These are phyloP conservation scores for Prunus davidiana DNA, from an alignment of 306 rosid species.

Conservation along the genomic window DNA sequence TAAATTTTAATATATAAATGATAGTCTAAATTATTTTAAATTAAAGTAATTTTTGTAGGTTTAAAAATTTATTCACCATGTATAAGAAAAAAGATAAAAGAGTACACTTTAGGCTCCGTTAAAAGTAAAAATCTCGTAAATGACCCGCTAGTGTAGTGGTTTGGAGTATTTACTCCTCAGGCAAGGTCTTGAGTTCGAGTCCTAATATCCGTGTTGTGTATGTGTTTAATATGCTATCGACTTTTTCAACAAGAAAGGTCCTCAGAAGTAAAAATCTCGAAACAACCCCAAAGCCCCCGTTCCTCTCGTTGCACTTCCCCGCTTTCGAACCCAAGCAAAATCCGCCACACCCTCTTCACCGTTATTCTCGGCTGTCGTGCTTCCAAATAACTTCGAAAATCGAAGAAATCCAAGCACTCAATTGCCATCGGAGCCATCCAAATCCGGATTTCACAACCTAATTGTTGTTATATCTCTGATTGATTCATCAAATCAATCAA, in stretches of 20 bases:
- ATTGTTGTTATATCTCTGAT: background rate
- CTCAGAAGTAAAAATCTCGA: too few species aligned
- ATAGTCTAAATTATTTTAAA: too few species aligned
- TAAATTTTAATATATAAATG: too few species aligned
- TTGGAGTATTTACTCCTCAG: too few species aligned
- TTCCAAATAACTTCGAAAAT: background rate
- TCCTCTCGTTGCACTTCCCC: background rate
- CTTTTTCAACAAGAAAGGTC: too few species aligned
- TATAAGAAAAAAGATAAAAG: background rate
- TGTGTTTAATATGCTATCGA: too few species aligned
- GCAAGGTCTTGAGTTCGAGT: rapidly evolving
- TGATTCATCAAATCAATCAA: background rate
- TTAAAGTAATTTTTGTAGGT: too few species aligned
- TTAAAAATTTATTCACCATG: too few species aligned
- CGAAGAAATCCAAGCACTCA: background rate
- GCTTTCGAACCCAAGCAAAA: background rate
- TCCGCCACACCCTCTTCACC: background rate
- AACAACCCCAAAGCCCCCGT: background rate
- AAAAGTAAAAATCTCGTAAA: background rate
- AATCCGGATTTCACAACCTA: background rate
- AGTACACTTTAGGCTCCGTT: background rate
- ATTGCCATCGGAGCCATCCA: background rate
- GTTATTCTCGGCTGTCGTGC: background rate
- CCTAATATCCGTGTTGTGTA: too few species aligned
- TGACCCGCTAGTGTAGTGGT: too few species aligned